Percentiles rank a stretch among this genome's conserved stretches.
These are phyloP conservation scores for Penicillium psychrosexuale DNA, from an alignment of 2,329 filamentous ascomycete species.

Conservation along the genomic window DNA sequence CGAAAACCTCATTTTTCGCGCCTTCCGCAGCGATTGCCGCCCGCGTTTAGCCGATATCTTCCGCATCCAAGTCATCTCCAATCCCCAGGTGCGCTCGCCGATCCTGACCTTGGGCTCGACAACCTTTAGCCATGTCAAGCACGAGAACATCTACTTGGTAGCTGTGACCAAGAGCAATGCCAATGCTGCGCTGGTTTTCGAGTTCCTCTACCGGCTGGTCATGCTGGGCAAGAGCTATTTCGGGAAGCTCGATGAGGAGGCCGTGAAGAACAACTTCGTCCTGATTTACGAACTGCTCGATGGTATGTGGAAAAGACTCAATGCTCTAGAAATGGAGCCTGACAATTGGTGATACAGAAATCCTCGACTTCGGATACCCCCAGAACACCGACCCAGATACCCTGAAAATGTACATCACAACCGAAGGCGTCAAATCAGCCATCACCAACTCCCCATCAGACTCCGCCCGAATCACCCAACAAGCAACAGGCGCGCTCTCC, in stretches of 20 bases:
- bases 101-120: slow-evolving; percentile 96
- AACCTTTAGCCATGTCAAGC: slow-evolving; percentile 98
- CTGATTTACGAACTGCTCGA: slow-evolving; percentile 96
- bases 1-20: slow-evolving; percentile 98
- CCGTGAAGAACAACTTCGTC: slow-evolving; percentile 99
- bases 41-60: slow-evolving; percentile 98
- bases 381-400: slow-evolving; percentile 99
- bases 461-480: slow-evolving; percentile 98
- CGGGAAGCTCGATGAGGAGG: slow-evolving; percentile 98
- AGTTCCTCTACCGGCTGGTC: slow-evolving; percentile 92
- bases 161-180: slow-evolving; percentile 98
- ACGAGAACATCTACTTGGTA: slow-evolving; percentile 98
- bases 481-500: slow-evolving; percentile 92
- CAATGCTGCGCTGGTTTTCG: slow-evolving; percentile 95
- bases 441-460: slow-evolving; percentile 68
- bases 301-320: slow-evolving; percentile 51
- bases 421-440: slow-evolving; percentile 91
- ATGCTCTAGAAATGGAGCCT: not conserved
- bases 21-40: slow-evolving; percentile 97
- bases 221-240: slow-evolving; percentile 92
- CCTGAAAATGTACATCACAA: slow-evolving; percentile 99
- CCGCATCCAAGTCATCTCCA: slow-evolving; percentile 98
- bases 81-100: slow-evolving; percentile 93
- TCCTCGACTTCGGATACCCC: slow-evolving; percentile 97
- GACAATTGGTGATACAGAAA: slow-evolving; percentile 59